phyloP scores from a whole-genome alignment of 192 early-diverging fungal species.

The Borealophlyctis nickersoniae region DNA sequence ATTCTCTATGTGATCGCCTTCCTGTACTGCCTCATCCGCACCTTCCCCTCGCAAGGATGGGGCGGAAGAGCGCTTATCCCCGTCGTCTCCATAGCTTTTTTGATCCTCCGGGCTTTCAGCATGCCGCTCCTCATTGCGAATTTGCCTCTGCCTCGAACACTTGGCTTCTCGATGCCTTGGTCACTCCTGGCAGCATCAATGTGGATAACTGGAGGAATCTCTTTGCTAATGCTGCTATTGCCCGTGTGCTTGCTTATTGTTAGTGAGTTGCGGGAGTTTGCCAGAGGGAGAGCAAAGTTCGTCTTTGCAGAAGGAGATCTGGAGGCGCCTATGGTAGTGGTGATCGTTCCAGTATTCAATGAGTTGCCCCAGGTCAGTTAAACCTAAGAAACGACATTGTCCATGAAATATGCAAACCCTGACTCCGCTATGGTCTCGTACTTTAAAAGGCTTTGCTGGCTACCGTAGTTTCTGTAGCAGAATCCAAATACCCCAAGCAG shows the following conservation, averaged over 20 bases:
- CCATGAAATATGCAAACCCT: neutral
- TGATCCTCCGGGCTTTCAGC: constrained; percentile 8
- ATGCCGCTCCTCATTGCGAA: constrained; percentile 11
- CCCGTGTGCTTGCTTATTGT: constrained; percentile 8
- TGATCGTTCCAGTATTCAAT: constrained; percentile 23
- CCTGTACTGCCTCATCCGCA: constrained; percentile 24
- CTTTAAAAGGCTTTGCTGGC: constrained; percentile 4
- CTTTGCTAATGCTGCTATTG: constrained; percentile 11
- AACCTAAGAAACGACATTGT: no score
- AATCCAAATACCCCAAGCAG: constrained; percentile 20
- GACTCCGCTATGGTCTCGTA: neutral
- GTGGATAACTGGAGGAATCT: constrained; percentile 8
- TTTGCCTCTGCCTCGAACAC: constrained; percentile 1
- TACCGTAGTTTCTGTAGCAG: constrained; percentile 8
- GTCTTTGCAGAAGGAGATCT: constrained; percentile 5
- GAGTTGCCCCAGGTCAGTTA: constrained; percentile 21
- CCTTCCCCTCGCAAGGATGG: constrained; percentile 1
- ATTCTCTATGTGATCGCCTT: constrained; percentile 12
- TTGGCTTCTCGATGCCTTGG: neutral
- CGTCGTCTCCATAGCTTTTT: constrained; percentile 5
- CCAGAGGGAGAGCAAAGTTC: neutral
- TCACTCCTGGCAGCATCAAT: neutral
- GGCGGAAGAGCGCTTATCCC: neutral
- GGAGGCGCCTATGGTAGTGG: constrained; percentile 15
- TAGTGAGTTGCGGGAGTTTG: no score